Evolutionary conservation across 306 rosid genomes (phyloP), one percentile per base, ranked within the genome.

Genomic region (Biancaea sappan): DNA sequence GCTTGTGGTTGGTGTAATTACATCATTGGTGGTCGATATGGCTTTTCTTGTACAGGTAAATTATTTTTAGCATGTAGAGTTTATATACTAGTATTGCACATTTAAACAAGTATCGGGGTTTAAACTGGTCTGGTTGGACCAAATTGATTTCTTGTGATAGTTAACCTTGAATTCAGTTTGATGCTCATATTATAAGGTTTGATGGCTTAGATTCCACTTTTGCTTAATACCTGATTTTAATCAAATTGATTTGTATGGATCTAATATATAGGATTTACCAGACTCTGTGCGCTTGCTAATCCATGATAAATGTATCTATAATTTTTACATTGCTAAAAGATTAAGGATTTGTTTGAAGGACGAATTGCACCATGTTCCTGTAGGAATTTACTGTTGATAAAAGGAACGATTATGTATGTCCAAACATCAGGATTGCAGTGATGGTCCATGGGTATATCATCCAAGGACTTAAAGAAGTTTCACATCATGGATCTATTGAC

Each of bases 31-130:
- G 81, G 99, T 94, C 63, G 99, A 94, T 76, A 94, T 94, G 99
- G 99, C 97, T 75, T 92, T 94, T 84, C 99, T 94, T 82, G 94
- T 94, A 79, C 99, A 94, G 99, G 99, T 94, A 72, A 66, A 75
- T 66, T 43, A n/a, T 78, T 19, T 46, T 40, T 68, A 48, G 62
- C 21, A 18, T 77, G 76, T 16, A 53, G 47, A 61, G 40, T 15
- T 38, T 70, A 29, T 50, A 18, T 50, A 41, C 79, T 21, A 72
- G 77, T 34, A 34, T 46, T 46, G 64, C 51, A 60, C 63, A n/a
- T 53, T n/a, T 51, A 25, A 65, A 38, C 22, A 43, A 71, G 69
- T 66, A 22, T 34, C 66, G 40, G 26, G 56, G 70, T 34, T 53
- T 65, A 58, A 38, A 80, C 43, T 11, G 51, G 16, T 44, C 26